Percentiles rank a stretch among this genome's conserved stretches.
Conservation (phyloP, 2,329 filamentous ascomycete species). For the Diaporthe citri region DNA sequence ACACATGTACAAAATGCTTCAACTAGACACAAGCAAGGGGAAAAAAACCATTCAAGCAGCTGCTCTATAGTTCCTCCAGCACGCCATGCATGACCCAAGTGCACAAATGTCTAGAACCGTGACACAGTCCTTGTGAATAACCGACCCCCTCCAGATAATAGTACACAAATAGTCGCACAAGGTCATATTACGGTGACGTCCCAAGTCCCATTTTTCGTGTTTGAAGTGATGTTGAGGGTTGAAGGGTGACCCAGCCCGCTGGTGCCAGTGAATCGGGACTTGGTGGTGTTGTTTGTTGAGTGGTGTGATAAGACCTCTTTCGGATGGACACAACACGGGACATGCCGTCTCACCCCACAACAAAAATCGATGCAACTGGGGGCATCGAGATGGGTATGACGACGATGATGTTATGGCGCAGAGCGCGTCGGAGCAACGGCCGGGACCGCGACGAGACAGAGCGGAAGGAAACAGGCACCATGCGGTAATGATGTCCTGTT, state of each 20-base stretch:
- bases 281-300: neutral
- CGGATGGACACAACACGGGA: neutral
- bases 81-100: constrained; percentile 3
- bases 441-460: constrained; percentile 16
- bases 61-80: neutral
- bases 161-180: constrained; percentile 22
- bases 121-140: neutral
- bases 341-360: neutral
- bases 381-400: neutral
- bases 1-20: constrained; percentile 4
- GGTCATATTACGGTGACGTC: neutral
- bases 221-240: neutral
- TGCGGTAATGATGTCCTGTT: constrained; percentile 11
- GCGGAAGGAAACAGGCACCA: neutral
- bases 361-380: neutral
- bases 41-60: neutral
- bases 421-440: neutral
- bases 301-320: neutral
- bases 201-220: neutral
- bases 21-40: neutral
- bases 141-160: neutral
- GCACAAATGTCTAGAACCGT: constrained; percentile 4
- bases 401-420: constrained; percentile 11
- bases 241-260: constrained; percentile 30
- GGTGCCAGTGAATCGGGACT: constrained; percentile 6